Evolutionary conservation across 805 yeast genomes (phyloP), one percentile per base, ranked within the genome.

Genomic region (Ogataea methylovora): DNA sequence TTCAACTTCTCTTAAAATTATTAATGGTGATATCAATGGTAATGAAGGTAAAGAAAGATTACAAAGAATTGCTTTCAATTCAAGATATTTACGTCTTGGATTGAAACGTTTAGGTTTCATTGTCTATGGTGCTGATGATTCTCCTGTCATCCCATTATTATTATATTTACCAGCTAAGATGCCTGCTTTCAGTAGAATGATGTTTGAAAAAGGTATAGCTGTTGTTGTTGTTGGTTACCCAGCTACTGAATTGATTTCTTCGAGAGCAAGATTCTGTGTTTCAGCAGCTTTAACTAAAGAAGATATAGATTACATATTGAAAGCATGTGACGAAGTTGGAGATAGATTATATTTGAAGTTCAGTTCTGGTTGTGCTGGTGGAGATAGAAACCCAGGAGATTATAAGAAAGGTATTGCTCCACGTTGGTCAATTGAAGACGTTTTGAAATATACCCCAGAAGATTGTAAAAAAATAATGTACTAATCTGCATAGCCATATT

Each of bases 201-300:
- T 90, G 70, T 73, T 82, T 47, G 76, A 73, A 43, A 67, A 76
- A 59, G 83, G 83, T 34, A 79, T 92, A 40, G 98, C 98, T 3
- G 88, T 90, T 32, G 99, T 92, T 24, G 80, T 90, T 43, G 97
- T 90, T 29, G 96, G 97, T 24, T 92, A 92, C 56, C 99, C 99
- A 9, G 98, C 98, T 1, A 90, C 97, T 0, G 95, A 95, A 24
- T 69, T 92, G 45, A 78, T 85, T 28, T 76, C 87, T 24, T 83
- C 95, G 5, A 77, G 98, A 62, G 87, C 86, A 19, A 76, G 99
- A 58, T 76, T 92, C 49, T 92, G 99, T 68, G 80, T 92, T 48
- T 82, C 94, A 35, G 67, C 97, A 0, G 83, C 97, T 1, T 70
- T 94, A 49, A 92, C 95, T 22, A 92, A 92, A 61, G 90, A 84